phyloP scores from a whole-genome alignment of 441 rosid genomes.

The Iberis amara region DNA sequence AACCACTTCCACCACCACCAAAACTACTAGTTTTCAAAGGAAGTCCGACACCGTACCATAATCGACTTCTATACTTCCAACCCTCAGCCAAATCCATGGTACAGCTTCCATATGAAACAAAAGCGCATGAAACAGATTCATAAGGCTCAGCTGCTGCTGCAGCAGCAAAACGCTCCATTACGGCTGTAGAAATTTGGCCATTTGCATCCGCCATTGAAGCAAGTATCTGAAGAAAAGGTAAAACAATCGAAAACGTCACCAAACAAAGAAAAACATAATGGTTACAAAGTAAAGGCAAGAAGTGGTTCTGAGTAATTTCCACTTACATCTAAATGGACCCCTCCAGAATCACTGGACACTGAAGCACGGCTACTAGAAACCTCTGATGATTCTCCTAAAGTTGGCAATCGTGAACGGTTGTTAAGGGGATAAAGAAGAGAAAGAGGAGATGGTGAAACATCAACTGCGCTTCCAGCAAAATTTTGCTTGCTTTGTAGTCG shows the following conservation, averaged over 20 bases:
- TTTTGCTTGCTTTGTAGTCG: slow-evolving; percentile 82
- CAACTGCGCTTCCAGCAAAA: slow-evolving; percentile 43
- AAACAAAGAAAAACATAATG: slow-evolving; percentile 8
- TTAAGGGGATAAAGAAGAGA: slow-evolving; percentile 57
- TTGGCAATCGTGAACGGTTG: slow-evolving; percentile 36
- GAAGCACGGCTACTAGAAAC: slow-evolving; percentile 49
- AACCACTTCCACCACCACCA: slow-evolving; percentile 93
- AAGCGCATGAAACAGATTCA: slow-evolving; percentile 86
- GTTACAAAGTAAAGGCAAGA: neutral
- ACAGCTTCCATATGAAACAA: slow-evolving; percentile 91
- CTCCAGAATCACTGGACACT: slow-evolving; percentile 52
- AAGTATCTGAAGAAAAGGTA: slow-evolving; percentile 48
- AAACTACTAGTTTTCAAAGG: slow-evolving; percentile 50
- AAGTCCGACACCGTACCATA: slow-evolving; percentile 87
- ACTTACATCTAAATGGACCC: slow-evolving; percentile 84
- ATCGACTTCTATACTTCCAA: slow-evolving; percentile 90
- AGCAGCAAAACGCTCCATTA: slow-evolving; percentile 91
- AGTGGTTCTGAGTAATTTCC: neutral
- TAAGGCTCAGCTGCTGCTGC: slow-evolving; percentile 96
- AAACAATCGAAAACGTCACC: slow-evolving; percentile 18
- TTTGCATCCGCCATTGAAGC: slow-evolving; percentile 97
- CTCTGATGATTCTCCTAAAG: slow-evolving; percentile 47
- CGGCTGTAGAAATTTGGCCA: slow-evolving; percentile 77
- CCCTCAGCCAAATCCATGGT: slow-evolving; percentile 80
- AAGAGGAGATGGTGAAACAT: slow-evolving; percentile 66